These are phyloP conservation scores for Phialocephala sp. DNA, from an alignment of 2,329 filamentous ascomycete species.

Conservation along the genomic window DNA sequence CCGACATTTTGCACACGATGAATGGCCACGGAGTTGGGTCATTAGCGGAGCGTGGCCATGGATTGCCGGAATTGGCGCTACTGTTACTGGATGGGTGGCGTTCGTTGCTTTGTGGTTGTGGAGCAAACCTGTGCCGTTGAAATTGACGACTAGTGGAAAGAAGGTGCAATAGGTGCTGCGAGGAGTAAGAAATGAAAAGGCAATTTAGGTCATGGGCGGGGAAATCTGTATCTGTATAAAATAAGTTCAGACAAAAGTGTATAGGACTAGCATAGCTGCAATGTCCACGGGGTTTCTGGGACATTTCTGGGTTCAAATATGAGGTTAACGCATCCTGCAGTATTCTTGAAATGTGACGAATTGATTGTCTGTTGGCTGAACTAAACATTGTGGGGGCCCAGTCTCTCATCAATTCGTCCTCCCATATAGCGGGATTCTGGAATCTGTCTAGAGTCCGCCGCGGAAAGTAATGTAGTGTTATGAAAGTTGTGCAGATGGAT, in stretches of 20 bases:
- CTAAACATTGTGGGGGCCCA: no score
- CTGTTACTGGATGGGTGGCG: slow-evolving; percentile 80
- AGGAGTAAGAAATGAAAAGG: not conserved
- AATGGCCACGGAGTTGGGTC: slow-evolving; percentile 89
- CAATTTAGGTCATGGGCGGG: slow-evolving; percentile 3
- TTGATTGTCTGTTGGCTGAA: no score
- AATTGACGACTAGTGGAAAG: slow-evolving; percentile 44
- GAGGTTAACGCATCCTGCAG: no score
- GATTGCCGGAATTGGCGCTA: slow-evolving; percentile 86
- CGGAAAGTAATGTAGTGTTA: not conserved
- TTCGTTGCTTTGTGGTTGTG: slow-evolving; percentile 93
- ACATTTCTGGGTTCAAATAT: not conserved
- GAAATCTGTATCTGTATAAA: slow-evolving; percentile 10
- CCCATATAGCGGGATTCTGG: not conserved
- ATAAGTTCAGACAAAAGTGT: slow-evolving; percentile 8
- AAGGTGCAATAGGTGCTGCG: slow-evolving; percentile 44
- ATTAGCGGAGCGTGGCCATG: slow-evolving; percentile 95
- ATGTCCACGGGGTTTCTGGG: slow-evolving; percentile 6
- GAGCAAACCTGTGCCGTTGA: slow-evolving; percentile 58
- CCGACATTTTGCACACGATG: slow-evolving; percentile 94
- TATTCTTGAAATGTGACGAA: no score
- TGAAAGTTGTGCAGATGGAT: not conserved
- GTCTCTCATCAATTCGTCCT: no score
- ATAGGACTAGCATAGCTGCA: slow-evolving; percentile 9
- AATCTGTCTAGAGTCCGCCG: not conserved